Conservation (phyloP, 2,329 filamentous ascomycete genomes). For the Epichloe scottii region DNA sequence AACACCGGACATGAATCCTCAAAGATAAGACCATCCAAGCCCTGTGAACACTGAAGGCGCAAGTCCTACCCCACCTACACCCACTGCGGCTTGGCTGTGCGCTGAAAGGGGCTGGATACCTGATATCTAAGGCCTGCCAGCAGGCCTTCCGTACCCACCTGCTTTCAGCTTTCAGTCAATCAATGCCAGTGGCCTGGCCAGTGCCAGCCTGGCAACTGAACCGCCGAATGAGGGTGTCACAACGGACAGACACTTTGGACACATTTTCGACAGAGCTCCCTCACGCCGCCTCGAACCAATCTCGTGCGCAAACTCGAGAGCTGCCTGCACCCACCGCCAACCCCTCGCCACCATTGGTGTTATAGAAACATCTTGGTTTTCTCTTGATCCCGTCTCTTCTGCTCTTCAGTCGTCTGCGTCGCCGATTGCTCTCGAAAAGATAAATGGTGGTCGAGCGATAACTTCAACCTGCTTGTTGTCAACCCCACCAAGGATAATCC, state of each 20-base stretch:
- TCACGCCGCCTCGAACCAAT: not conserved
- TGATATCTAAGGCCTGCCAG: conserved; percentile 7
- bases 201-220: conserved; percentile 8
- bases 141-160: not conserved
- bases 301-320: conserved; percentile 1
- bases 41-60: no score
- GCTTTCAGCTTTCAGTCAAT: not conserved
- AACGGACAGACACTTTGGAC: conserved; percentile 2
- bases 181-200: not conserved
- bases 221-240: conserved; percentile 2
- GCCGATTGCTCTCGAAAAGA: not conserved
- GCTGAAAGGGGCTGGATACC: conserved; percentile 6
- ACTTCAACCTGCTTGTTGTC: not conserved
- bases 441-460: conserved; percentile 4
- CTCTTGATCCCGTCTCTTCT: not conserved
- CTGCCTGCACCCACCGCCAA: not conserved
- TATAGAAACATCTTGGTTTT: not conserved
- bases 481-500: conserved; percentile 3
- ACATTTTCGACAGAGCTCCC: conserved; percentile 7
- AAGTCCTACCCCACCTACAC: no score
- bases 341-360: not conserved
- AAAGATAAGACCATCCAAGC: no score
- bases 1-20: no score
- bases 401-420: not conserved
- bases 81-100: no score